These are phyloP conservation scores for Xerocomus spinulosus DNA, from an alignment of 768 basidiomycete genomes.

Conservation along the genomic window DNA sequence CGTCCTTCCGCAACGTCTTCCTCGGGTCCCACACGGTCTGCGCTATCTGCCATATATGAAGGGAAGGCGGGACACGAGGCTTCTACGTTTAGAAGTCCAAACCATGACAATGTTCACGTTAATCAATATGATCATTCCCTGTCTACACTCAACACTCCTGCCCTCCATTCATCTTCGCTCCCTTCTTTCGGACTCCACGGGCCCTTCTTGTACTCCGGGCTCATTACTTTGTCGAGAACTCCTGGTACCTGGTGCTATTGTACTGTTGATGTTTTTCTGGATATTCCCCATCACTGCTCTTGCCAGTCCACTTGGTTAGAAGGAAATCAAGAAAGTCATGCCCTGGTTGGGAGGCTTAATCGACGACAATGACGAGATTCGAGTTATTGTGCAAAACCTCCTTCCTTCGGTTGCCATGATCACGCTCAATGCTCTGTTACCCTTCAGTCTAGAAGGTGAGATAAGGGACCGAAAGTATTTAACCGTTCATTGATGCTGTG, in stretches of 20 bases:
- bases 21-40: conserved; percentile 34
- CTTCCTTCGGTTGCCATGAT: conserved; percentile 90
- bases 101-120: conserved; percentile 26
- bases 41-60: conserved; percentile 48
- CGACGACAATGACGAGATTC: conserved; percentile 71
- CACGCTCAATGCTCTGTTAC: conserved; percentile 80
- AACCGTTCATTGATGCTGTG: background rate
- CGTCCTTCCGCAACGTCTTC: conserved; percentile 45
- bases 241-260: conserved; percentile 66
- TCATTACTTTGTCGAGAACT: conserved; percentile 62
- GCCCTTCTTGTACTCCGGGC: conserved; percentile 45
- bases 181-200: conserved; percentile 70
- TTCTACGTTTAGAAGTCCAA: conserved; percentile 36
- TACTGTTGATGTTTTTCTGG: conserved; percentile 84
- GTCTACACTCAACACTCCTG: conserved; percentile 43
- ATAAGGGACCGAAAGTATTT: background rate
- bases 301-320: conserved; percentile 83
- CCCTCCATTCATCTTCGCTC: conserved; percentile 65
- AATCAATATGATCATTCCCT: conserved; percentile 37
- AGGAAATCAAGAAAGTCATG: conserved; percentile 85
- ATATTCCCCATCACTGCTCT: conserved; percentile 84
- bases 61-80: conserved; percentile 34
- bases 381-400: conserved; percentile 91
- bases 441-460: conserved; percentile 84
- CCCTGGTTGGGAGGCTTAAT: conserved; percentile 88